Conservation (phyloP, 2,329 filamentous ascomycete species). For the Aspergillus amoenus region DNA sequence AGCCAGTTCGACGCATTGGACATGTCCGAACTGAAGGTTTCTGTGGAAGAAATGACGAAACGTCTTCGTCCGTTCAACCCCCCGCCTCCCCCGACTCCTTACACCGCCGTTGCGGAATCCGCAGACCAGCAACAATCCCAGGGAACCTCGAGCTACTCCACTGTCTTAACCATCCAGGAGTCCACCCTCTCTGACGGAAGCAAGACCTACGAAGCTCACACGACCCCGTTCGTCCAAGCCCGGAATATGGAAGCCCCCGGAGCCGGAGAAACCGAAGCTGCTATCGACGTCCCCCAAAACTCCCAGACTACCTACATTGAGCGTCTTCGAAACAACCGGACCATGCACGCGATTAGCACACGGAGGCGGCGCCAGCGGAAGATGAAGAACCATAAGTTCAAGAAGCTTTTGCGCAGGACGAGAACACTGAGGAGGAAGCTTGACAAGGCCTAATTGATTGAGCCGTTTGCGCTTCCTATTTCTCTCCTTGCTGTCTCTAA, state of each 20-base stretch:
- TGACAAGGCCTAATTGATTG: slow-evolving; percentile 54
- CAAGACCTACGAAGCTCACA: slow-evolving; percentile 53
- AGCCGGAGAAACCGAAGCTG: slow-evolving; percentile 25
- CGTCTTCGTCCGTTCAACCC: slow-evolving; percentile 78
- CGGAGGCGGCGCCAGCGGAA: slow-evolving; percentile 89
- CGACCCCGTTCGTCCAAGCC: slow-evolving; percentile 49
- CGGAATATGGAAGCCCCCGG: slow-evolving; percentile 40
- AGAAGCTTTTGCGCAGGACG: slow-evolving; percentile 96
- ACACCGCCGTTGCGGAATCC: slow-evolving; percentile 31
- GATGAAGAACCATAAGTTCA: slow-evolving; percentile 99
- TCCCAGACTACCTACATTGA: slow-evolving; percentile 58
- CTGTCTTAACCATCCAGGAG: slow-evolving; percentile 54
- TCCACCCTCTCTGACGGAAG: slow-evolving; percentile 50
- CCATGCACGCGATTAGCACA: slow-evolving; percentile 83
- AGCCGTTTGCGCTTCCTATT: slow-evolving; percentile 8
- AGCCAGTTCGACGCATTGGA: slow-evolving; percentile 46
- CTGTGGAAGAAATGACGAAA: slow-evolving; percentile 67
- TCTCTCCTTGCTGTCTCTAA: slow-evolving; percentile 9
- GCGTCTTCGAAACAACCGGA: slow-evolving; percentile 58
- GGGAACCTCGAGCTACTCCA: slow-evolving; percentile 46
- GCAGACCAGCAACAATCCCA: slow-evolving; percentile 40
- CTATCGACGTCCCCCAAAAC: slow-evolving; percentile 59
- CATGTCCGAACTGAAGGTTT: slow-evolving; percentile 63
- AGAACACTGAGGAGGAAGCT: slow-evolving; percentile 84
- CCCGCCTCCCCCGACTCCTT: slow-evolving; percentile 73